Evolutionary conservation across 106 monocot species (phyloP).

Genomic region (Acorus gramineus): DNA sequence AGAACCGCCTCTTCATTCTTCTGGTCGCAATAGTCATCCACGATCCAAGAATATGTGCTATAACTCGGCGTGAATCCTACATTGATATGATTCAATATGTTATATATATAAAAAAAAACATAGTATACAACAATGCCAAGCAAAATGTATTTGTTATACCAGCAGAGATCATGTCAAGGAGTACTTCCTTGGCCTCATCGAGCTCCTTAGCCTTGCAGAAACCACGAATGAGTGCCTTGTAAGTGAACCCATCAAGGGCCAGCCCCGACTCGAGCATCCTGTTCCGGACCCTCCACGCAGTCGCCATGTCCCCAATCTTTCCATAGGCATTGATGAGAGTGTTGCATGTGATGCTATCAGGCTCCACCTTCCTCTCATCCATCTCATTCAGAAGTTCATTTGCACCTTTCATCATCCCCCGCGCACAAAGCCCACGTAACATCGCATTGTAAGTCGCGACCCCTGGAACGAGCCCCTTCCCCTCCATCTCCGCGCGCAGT

Average conservation of each 20-base stretch:
- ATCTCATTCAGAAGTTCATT: slow-evolving; percentile 89
- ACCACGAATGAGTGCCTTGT: slow-evolving; percentile 85
- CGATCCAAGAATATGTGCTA: slow-evolving; percentile 80
- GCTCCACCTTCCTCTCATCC: slow-evolving; percentile 76
- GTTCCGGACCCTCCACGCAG: slow-evolving; percentile 68
- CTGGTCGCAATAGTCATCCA: slow-evolving; percentile 76
- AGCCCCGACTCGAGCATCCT: slow-evolving; percentile 86
- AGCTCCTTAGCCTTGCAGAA: slow-evolving; percentile 72
- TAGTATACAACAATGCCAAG: background rate
- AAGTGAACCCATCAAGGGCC: slow-evolving; percentile 64
- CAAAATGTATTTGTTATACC: slow-evolving; percentile 21
- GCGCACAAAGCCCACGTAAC: slow-evolving; percentile 64
- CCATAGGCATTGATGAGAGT: slow-evolving; percentile 94
- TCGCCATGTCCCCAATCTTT: slow-evolving; percentile 76
- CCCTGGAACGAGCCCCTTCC: slow-evolving; percentile 48
- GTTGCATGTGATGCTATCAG: slow-evolving; percentile 88
- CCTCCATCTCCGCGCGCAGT: slow-evolving; percentile 69
- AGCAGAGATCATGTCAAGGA: slow-evolving; percentile 76
- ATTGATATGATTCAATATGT: slow-evolving; percentile 1
- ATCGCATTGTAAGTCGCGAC: slow-evolving; percentile 74
- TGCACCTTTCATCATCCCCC: slow-evolving; percentile 75
- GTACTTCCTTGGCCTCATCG: slow-evolving; percentile 66
- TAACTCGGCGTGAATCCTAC: slow-evolving; percentile 75
- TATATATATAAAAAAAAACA: background rate
- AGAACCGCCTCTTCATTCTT: slow-evolving; percentile 62